These are phyloP conservation scores for Fusarium chuoi DNA, from an alignment of 2,329 filamentous ascomycete genomes.

Conservation along the genomic window DNA sequence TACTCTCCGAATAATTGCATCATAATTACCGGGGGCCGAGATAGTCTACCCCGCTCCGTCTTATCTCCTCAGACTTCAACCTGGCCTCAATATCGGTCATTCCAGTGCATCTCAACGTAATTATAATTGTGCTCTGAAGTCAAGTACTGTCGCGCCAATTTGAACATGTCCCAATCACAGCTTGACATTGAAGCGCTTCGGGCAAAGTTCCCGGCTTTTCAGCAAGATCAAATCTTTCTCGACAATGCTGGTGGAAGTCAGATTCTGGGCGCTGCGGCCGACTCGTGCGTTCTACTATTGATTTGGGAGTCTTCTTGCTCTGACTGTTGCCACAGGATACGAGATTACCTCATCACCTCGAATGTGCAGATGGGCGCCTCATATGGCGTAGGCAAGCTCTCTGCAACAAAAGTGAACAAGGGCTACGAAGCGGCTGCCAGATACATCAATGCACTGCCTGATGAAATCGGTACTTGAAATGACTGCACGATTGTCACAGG, in stretches of 20 bases:
- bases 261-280: conserved; percentile 67
- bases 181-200: conserved; percentile 42
- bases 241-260: conserved; percentile 85
- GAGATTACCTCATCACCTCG: conserved; percentile 71
- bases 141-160: rapidly evolving
- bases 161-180: conserved; percentile 26
- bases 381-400: conserved; percentile 69
- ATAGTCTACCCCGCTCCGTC: conserved; percentile 4
- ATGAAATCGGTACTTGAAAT: conserved; percentile 68
- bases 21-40: neutral
- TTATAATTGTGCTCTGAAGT: rapidly evolving
- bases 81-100: neutral
- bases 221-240: conserved; percentile 74
- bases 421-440: conserved; percentile 73
- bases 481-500: rapidly evolving
- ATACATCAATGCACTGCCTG: conserved; percentile 74
- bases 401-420: conserved; percentile 57
- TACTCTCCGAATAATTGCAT: neutral
- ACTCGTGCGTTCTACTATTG: neutral
- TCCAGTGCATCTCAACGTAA: rapidly evolving
- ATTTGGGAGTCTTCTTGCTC: conserved; percentile 54
- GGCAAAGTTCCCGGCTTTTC: conserved; percentile 74
- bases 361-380: conserved; percentile 82
- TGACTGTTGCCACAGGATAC: conserved; percentile 56
- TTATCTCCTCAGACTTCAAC: neutral